A percentile compares a stretch with the other conserved stretches of the same genome.
Conservation (phyloP, 2,329 filamentous ascomycete genomes). For the Dryadomyces quercus-mongolicae region DNA sequence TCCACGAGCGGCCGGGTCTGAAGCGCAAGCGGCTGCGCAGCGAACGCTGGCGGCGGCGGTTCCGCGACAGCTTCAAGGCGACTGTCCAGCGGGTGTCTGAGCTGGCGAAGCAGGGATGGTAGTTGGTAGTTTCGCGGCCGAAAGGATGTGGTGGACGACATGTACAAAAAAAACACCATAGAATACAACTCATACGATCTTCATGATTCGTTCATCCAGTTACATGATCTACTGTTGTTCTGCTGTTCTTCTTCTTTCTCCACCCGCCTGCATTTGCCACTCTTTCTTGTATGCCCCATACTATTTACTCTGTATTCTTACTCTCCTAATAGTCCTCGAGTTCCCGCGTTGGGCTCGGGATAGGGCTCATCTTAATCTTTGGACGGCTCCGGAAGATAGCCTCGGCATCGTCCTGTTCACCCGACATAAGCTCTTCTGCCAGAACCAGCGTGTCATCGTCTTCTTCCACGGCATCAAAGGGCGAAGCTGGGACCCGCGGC, state of each 20-base stretch:
- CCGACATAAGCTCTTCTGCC: constrained; percentile 54
- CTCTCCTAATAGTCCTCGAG: neutral
- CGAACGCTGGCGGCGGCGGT: constrained; percentile 56
- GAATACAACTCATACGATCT: neutral
- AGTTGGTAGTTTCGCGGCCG: constrained; percentile 24
- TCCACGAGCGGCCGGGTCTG: constrained; percentile 63
- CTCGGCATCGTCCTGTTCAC: constrained; percentile 59
- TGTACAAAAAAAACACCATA: neutral
- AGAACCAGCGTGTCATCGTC: constrained; percentile 33
- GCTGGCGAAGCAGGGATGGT: constrained; percentile 73
- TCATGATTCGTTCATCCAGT: neutral
- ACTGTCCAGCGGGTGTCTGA: constrained; percentile 53
- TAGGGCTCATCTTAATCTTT: constrained; percentile 64
- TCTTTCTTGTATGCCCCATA: neutral
- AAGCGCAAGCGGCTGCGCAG: constrained; percentile 65
- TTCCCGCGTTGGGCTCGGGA: constrained; percentile 30
- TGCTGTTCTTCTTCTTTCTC: neutral
- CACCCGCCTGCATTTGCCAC: neutral
- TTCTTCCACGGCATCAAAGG: constrained; percentile 33
- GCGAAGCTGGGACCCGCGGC: neutral
- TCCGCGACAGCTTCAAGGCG: constrained; percentile 55
- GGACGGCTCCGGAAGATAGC: constrained; percentile 79
- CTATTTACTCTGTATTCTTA: neutral
- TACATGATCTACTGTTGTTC: neutral
- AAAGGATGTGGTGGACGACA: neutral